Evolutionary conservation across 768 basidiomycete genomes (phyloP), one percentile per base, ranked within the genome.

Genomic region (Leccinum aurantiacum): DNA sequence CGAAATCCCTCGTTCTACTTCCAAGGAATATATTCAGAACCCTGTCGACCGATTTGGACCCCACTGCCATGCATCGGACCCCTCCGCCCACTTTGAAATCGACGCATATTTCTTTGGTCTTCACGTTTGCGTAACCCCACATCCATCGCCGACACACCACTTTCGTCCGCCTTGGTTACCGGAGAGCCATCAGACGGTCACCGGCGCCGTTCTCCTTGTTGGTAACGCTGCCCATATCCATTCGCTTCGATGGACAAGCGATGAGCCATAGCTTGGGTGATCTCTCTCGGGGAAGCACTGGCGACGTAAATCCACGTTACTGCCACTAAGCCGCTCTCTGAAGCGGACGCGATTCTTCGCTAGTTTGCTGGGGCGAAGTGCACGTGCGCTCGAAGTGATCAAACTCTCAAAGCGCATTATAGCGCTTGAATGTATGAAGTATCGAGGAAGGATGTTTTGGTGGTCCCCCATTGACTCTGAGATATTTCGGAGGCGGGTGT

Each of bases 231-330:
- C 33, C 11, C 83, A 80, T n/a, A 78, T 83, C 53, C 83, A 83
- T 58, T 80, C 82, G 0, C 84, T 82, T 22, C 74, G 84, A 81
- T 2, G 84, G 84, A 1, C 82, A 83, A 57, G 83, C 83, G 10
- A 81, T 85, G 82, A 82, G 83, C 61, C 76, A 84, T n/a, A 81
- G 83, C 10, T 69, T 85, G 17, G 76, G 82, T 14, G 84, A 85
- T 60, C 22, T 71, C 74, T 51, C 75, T 84, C 3, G 82, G 77
- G 6, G 74, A 78, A 17, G 76, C 65, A 6, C 67, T 84, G 44
- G 67, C 69, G 17, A 68, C 72, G 19, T 78, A 80, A 65, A 57
- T 77, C 0, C 61, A 48, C 2, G 64, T 60, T 27, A 15, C 60
- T 7, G 56, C 66, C 37, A 59, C 58, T 1, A 35, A 51, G 22